phyloP scores from a whole-genome alignment of 2,329 filamentous ascomycete genomes.

The Epicoccum nigrum region DNA sequence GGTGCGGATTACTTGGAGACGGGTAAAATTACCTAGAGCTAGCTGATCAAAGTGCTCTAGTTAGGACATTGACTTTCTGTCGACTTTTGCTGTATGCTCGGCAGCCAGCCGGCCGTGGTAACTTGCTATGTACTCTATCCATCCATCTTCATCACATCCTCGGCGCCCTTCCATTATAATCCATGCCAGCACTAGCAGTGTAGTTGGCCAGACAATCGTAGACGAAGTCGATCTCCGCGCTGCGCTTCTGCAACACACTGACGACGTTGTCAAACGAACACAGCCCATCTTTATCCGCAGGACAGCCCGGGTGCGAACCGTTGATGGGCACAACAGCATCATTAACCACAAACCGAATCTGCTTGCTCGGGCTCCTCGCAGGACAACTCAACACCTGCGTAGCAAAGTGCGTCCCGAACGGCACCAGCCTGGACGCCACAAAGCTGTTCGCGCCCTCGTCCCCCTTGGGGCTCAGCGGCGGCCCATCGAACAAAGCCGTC shows the following conservation, averaged over 20 bases:
- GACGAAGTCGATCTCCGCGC: conserved; percentile 35
- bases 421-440: conserved; percentile 36
- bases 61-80: no score
- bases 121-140: no score
- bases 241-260: conserved; percentile 34
- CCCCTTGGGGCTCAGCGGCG: conserved; percentile 25
- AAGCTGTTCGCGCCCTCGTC: conserved; percentile 33
- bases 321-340: conserved; percentile 38
- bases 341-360: conserved; percentile 41
- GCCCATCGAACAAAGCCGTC: conserved; percentile 38
- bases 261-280: conserved; percentile 40
- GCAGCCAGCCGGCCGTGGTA: no score
- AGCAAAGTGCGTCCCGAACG: conserved; percentile 42
- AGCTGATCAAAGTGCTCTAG: no score
- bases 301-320: conserved; percentile 32
- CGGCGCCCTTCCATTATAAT: conserved; percentile 41
- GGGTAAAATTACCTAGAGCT: no score
- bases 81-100: no score
- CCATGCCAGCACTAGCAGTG: conserved; percentile 26
- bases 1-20: no score
- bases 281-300: conserved; percentile 28
- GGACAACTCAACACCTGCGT: conserved; percentile 36
- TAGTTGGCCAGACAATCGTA: conserved; percentile 43
- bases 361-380: conserved; percentile 29
- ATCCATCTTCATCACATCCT: neutral